phyloP scores from a whole-genome alignment of 2,329 filamentous ascomycete genomes.

The Hypoxylon sp. region DNA sequence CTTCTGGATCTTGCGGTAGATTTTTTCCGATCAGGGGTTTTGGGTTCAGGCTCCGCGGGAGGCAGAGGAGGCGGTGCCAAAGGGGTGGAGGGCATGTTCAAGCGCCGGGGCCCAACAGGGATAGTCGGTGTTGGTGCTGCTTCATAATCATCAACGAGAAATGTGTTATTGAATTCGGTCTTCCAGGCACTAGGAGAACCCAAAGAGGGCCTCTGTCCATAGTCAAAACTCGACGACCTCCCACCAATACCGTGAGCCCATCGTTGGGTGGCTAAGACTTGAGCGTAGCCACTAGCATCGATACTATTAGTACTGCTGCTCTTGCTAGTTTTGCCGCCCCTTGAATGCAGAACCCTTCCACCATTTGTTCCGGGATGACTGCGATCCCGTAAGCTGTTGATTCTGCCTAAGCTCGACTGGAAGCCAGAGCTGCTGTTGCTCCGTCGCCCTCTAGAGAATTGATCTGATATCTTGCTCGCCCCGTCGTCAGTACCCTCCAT shows the following conservation, averaged over 20 bases:
- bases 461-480: constrained; percentile 64
- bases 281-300: constrained; percentile 72
- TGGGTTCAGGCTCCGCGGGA: constrained; percentile 56
- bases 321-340: constrained; percentile 75
- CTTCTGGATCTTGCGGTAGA: constrained; percentile 68
- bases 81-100: constrained; percentile 53
- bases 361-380: constrained; percentile 54
- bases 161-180: constrained; percentile 63
- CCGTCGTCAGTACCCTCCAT: constrained; percentile 67
- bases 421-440: constrained; percentile 87
- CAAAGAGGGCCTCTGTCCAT: constrained; percentile 62
- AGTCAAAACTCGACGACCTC: constrained; percentile 82
- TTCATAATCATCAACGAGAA: constrained; percentile 73
- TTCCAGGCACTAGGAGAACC: constrained; percentile 56
- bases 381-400: constrained; percentile 72
- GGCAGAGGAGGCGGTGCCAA: constrained; percentile 54
- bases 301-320: constrained; percentile 77
- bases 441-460: constrained; percentile 70
- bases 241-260: constrained; percentile 65
- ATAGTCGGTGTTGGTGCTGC: constrained; percentile 89
- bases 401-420: constrained; percentile 68
- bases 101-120: constrained; percentile 78
- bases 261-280: constrained; percentile 69
- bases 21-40: constrained; percentile 57
- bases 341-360: constrained; percentile 63